These are phyloP conservation scores for Hirschfeldia incana DNA, from an alignment of 345 rosid genomes.

Conservation along the genomic window DNA sequence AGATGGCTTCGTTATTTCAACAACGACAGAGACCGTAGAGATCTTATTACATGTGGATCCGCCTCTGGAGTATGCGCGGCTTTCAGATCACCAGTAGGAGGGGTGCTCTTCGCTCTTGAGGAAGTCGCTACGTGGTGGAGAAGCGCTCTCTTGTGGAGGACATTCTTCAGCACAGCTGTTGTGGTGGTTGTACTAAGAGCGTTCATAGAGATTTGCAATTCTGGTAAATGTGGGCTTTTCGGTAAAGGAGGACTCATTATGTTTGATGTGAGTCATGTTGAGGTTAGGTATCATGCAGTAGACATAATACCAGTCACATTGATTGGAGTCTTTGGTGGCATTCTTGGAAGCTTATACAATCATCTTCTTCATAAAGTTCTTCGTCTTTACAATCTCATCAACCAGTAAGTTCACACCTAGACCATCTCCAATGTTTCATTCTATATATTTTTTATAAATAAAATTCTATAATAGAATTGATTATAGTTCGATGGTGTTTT, in stretches of 20 bases:
- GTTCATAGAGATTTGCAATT: conserved; percentile 76
- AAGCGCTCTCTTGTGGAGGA: conserved; percentile 88
- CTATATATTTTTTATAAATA: too few species aligned
- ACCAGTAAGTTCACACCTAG: conserved; percentile 51
- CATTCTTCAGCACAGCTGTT: conserved; percentile 88
- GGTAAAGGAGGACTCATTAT: conserved; percentile 89
- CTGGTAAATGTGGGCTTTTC: conserved; percentile 81
- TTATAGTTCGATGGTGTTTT: too few species aligned
- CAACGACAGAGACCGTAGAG: conserved; percentile 89
- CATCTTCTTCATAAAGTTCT: conserved; percentile 80
- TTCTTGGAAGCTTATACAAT: conserved; percentile 89
- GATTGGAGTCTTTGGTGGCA: conserved; percentile 83
- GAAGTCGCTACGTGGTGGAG: conserved; percentile 99
- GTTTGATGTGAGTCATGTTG: conserved; percentile 80
- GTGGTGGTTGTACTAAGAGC: conserved; percentile 78
- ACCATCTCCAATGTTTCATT: not conserved
- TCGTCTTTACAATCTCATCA: conserved; percentile 75
- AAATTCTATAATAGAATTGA: too few species aligned
- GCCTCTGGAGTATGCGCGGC: conserved; percentile 96
- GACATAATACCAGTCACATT: conserved; percentile 65
- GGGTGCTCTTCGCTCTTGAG: conserved; percentile 86
- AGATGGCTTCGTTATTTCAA: conserved; percentile 92
- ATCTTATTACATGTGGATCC: conserved; percentile 84
- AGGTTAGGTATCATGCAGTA: conserved; percentile 54
- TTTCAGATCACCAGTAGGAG: conserved; percentile 91